Conservation (phyloP, 2,329 filamentous ascomycete genomes). For the Zymoseptoria pseudotritici region DNA sequence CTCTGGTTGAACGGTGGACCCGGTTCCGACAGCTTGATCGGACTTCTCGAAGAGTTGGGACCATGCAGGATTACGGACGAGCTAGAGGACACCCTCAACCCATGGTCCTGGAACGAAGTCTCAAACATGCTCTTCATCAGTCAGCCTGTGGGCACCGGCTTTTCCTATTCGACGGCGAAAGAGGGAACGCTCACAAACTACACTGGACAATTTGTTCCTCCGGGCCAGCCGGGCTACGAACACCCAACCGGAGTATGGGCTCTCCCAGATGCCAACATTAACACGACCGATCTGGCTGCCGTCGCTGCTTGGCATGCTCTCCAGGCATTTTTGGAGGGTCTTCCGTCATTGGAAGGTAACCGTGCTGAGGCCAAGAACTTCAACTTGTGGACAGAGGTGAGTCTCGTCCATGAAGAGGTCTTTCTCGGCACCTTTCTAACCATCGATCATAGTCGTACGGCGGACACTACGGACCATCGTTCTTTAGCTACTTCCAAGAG, state of each 20-base stretch:
- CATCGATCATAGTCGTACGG: slow-evolving; percentile 8
- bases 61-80: slow-evolving; percentile 36
- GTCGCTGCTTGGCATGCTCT: slow-evolving; percentile 49
- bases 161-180: slow-evolving; percentile 40
- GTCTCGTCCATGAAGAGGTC: neutral
- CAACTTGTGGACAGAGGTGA: neutral
- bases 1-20: slow-evolving; percentile 58
- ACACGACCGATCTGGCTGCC: slow-evolving; percentile 52
- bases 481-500: slow-evolving; percentile 48
- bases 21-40: slow-evolving; percentile 50
- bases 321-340: slow-evolving; percentile 46
- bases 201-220: slow-evolving; percentile 41
- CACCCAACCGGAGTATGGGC: neutral
- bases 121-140: slow-evolving; percentile 55
- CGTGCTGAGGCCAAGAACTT: slow-evolving; percentile 35
- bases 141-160: slow-evolving; percentile 53
- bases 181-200: slow-evolving; percentile 13
- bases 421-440: too few relatives aligned
- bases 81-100: slow-evolving; percentile 39
- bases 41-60: slow-evolving; percentile 46
- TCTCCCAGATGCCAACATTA: slow-evolving; percentile 18
- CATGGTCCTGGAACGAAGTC: slow-evolving; percentile 51
- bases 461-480: slow-evolving; percentile 59
- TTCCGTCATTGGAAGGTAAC: slow-evolving; percentile 23
- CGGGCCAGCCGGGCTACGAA: slow-evolving; percentile 22